phyloP scores from a whole-genome alignment of 2,329 filamentous ascomycete genomes.

The Paramyrothecium roridum region DNA sequence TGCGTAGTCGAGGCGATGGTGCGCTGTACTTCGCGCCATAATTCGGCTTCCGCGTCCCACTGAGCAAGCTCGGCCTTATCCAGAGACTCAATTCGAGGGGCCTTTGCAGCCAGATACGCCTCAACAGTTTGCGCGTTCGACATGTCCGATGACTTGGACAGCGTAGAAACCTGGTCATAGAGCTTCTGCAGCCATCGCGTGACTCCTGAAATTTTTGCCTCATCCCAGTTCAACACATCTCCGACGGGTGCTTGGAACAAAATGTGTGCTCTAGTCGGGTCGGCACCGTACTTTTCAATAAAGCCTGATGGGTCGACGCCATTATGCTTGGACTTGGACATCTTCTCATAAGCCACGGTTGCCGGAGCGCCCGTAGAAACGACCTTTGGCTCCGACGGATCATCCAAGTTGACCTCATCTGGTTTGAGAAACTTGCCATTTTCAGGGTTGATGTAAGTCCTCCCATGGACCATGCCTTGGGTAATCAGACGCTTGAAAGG shows the following conservation, averaged over 20 bases:
- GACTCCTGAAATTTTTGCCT: constrained; percentile 75
- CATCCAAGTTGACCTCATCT: constrained; percentile 65
- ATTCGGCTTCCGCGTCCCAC: constrained; percentile 43
- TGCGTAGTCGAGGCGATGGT: constrained; percentile 65
- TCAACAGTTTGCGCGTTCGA: constrained; percentile 16
- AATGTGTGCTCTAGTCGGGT: constrained; percentile 81
- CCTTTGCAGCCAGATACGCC: constrained; percentile 33
- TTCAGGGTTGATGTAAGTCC: constrained; percentile 71
- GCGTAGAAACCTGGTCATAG: constrained; percentile 48
- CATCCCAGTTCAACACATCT: constrained; percentile 86
- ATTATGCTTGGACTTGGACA: constrained; percentile 94
- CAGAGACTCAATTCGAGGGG: constrained; percentile 24
- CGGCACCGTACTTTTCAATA: constrained; percentile 73
- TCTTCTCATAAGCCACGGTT: constrained; percentile 75
- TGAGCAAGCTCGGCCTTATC: constrained; percentile 26
- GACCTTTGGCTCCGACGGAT: constrained; percentile 57
- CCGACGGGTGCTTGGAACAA: constrained; percentile 83
- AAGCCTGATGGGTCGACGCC: constrained; percentile 77
- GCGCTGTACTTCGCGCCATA: constrained; percentile 66
- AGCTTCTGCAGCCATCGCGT: constrained; percentile 76
- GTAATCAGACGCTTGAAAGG: constrained; percentile 81
- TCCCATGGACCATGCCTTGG: constrained; percentile 92
- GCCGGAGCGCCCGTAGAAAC: constrained; percentile 56
- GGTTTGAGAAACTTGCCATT: constrained; percentile 76
- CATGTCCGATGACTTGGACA: constrained; percentile 11